phyloP scores from a whole-genome alignment of 1,284 basidiomycete species.

The Xanthoconium separans region DNA sequence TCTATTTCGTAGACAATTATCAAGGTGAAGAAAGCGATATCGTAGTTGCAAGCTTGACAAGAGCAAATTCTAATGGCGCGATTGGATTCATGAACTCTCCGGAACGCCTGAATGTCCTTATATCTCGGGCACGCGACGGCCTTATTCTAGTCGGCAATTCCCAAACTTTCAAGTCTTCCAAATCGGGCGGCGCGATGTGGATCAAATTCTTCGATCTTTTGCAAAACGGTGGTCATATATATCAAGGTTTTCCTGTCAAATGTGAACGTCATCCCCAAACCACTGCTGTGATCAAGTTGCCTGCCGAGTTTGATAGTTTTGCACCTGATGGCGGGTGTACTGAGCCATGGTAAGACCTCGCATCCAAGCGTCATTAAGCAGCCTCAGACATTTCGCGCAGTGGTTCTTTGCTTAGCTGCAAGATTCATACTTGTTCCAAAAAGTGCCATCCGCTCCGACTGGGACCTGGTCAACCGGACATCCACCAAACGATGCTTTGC shows the following conservation, averaged over 20 bases:
- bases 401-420: conserved; percentile 43
- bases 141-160: conserved; percentile 66
- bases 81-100: conserved; percentile 69
- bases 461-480: conserved; percentile 33
- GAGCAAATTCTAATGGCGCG: conserved; percentile 51
- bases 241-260: conserved; percentile 54
- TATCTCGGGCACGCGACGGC: conserved; percentile 63
- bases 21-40: conserved; percentile 72
- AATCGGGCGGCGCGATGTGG: conserved; percentile 54
- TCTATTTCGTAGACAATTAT: conserved; percentile 48
- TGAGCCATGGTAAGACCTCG: conserved; percentile 48
- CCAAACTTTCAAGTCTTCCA: conserved; percentile 51
- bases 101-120: conserved; percentile 63
- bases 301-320: conserved; percentile 50
- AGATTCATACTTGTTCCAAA: conserved; percentile 47
- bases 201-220: conserved; percentile 45
- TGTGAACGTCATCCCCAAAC: conserved; percentile 52
- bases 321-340: conserved; percentile 59
- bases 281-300: conserved; percentile 5
- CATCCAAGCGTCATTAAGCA: not conserved
- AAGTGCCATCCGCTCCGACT: conserved; percentile 46
- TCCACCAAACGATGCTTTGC: conserved; percentile 49
- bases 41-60: conserved; percentile 56
- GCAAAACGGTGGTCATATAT: conserved; percentile 42
- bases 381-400: conserved; percentile 28